Evolutionary conservation across 352 stramenopile species (phyloP).

Genomic region (Phytopythium boreale): DNA sequence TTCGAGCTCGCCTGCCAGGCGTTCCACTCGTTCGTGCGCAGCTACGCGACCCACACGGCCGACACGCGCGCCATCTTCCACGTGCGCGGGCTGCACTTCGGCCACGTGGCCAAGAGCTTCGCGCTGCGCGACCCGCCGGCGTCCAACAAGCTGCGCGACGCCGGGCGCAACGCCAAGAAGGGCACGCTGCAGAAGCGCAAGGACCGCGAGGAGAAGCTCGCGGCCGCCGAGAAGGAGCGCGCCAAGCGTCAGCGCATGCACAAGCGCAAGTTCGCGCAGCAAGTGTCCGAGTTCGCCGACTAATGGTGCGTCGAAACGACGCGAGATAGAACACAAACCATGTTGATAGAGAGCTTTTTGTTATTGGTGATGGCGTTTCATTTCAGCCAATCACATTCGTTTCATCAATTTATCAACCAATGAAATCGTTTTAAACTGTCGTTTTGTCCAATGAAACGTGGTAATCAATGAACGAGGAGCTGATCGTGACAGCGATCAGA

Average conservation of each 20-base stretch:
- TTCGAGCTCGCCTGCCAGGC: constrained; percentile 85
- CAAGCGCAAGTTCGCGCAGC: constrained; percentile 63
- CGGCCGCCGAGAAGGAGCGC: constrained; percentile 46
- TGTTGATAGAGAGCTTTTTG: neutral
- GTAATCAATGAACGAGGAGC: neutral
- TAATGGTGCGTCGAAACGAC: constrained; percentile 15
- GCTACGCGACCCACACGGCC: constrained; percentile 90
- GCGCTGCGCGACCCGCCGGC: constrained; percentile 81
- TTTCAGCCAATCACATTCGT: neutral
- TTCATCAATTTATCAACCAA: neutral
- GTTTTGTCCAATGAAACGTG: constrained; percentile 1
- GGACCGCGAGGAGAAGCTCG: constrained; percentile 69
- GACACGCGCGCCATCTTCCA: constrained; percentile 93
- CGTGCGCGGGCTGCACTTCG: constrained; percentile 91
- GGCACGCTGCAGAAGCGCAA: constrained; percentile 84
- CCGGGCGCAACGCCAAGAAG: constrained; percentile 69
- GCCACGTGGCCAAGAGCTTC: constrained; percentile 93
- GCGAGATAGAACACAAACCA: neutral
- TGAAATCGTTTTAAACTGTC: neutral
- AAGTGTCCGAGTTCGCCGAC: constrained; percentile 77
- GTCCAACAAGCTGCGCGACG: constrained; percentile 76
- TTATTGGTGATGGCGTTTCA: neutral
- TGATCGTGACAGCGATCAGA: neutral
- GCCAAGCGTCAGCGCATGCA: constrained; percentile 56
- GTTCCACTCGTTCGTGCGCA: constrained; percentile 92